Percentiles rank a stretch among this genome's conserved stretches.
Conservation (phyloP, 257 asterid genomes). For the Dorcoceras hygrometricum region DNA sequence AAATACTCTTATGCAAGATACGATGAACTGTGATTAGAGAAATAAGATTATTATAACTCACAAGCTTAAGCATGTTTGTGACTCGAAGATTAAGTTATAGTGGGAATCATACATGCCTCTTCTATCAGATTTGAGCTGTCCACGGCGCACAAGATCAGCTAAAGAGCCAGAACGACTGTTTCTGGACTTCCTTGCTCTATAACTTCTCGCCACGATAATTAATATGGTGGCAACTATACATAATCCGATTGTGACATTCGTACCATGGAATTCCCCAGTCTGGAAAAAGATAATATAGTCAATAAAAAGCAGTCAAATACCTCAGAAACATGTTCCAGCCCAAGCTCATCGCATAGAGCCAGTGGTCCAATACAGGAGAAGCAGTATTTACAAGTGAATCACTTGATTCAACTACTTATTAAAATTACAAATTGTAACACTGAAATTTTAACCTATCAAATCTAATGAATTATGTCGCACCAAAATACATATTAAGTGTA, state of each 20-base stretch:
- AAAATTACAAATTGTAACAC: no score
- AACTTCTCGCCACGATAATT: background rate
- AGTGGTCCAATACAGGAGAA: background rate
- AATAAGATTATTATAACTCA: no score
- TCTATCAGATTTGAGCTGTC: constrained; percentile 1
- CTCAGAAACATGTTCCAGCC: background rate
- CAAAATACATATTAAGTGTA: background rate
- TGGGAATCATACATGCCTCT: background rate
- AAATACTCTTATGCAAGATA: background rate
- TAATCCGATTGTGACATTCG: background rate
- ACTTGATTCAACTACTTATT: background rate
- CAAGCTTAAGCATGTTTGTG: background rate
- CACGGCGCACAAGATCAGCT: constrained; percentile 1
- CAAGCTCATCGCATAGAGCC: background rate
- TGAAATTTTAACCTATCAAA: background rate
- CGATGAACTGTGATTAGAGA: background rate
- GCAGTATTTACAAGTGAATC: background rate
- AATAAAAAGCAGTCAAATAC: background rate
- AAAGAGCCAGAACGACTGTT: background rate
- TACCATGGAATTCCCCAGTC: background rate
- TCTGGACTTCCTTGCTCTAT: background rate
- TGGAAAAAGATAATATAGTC: background rate
- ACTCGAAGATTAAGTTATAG: background rate
- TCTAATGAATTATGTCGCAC: background rate
- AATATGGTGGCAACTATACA: background rate